Evolutionary conservation across 2,329 filamentous ascomycete genomes (phyloP), one percentile per base, ranked within the genome.

Genomic region (Diplodia corticola): DNA sequence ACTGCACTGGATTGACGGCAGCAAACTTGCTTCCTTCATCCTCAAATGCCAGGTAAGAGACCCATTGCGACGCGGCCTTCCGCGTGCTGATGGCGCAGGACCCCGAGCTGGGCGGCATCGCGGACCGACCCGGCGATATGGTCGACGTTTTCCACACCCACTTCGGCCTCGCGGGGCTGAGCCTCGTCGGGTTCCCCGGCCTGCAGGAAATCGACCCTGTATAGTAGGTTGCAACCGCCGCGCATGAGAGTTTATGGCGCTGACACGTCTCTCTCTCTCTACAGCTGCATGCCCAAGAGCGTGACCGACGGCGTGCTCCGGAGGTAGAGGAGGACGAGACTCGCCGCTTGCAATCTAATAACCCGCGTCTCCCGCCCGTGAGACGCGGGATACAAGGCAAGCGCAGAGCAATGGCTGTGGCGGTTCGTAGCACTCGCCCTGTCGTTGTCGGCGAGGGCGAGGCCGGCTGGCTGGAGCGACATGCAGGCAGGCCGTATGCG

Each of bases 61-160:
- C 12, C 9, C n/a, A 12, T 81, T 85, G 86, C 70, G 66, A 76
- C 30, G 26, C 7, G 13, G 37, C 10, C 50, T 26, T 4, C 22
- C 66, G 67, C 72, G 26, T 74, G 54, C 35, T 30, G 37, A 64
- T 15, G 68, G 86, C 28, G 28, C 57, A 61, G 82, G 95, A 99
- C 76, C 82, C 87, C 1, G 90, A 96, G 66, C 80, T 85, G 33
- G 95, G 95, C 28, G 95, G 95, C 12, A 87, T 99, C 70, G 89
- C 94, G 5, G 95, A 99, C 80, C 84, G 93, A 68, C 94, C 95
- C 10, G 93, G 91, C 28, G 89, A 99, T 74, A 93, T 94, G 89
- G 94, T 97, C 24, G 95, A 99, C 81, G 93, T 99, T 37, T 99
- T 96, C 82, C 95, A 99, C 75, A 98, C 95, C 0, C 82, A 89